Conservation (phyloP, 306 rosid species). For the Acacia crassicarpa region DNA sequence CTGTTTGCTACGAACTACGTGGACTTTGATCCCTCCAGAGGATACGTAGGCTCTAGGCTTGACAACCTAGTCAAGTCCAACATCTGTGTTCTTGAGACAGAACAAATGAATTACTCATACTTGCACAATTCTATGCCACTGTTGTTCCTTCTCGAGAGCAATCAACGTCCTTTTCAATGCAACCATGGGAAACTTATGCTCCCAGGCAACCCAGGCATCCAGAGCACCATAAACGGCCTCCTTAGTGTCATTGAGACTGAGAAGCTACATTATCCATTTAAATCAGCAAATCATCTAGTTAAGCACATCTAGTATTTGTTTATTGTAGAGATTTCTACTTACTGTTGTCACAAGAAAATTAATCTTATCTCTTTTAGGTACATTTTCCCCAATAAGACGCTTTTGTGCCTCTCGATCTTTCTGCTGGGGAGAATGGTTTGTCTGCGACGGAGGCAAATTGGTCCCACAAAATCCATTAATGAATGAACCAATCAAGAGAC, state of each 20-base stretch:
- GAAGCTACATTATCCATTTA: slow-evolving; percentile 56
- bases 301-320: background rate
- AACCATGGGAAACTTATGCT: slow-evolving; percentile 69
- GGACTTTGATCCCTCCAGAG: too few species aligned
- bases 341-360: slow-evolving; percentile 41
- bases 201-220: slow-evolving; percentile 98
- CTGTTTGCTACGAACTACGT: too few species aligned
- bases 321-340: slow-evolving; percentile 4
- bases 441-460: slow-evolving; percentile 21
- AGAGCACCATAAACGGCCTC: slow-evolving; percentile 84
- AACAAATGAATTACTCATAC: slow-evolving; percentile 27
- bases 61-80: too few species aligned
- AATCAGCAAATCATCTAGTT: slow-evolving; percentile 14
- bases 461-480: background rate
- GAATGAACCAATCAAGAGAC: background rate
- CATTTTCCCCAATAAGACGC: slow-evolving; percentile 40
- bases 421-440: slow-evolving; percentile 12
- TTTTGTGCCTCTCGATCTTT: background rate
- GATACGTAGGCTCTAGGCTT: too few species aligned
- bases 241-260: slow-evolving; percentile 69
- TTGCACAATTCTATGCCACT: slow-evolving; percentile 93
- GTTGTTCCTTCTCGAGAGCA: slow-evolving; percentile 78
- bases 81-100: too few species aligned
- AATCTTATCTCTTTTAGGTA: slow-evolving; percentile 41
- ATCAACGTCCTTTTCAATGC: slow-evolving; percentile 56